Percentiles rank a stretch among this genome's conserved stretches.
These are phyloP conservation scores for Coniella lustricola DNA, from an alignment of 2,329 filamentous ascomycete genomes.

Conservation along the genomic window DNA sequence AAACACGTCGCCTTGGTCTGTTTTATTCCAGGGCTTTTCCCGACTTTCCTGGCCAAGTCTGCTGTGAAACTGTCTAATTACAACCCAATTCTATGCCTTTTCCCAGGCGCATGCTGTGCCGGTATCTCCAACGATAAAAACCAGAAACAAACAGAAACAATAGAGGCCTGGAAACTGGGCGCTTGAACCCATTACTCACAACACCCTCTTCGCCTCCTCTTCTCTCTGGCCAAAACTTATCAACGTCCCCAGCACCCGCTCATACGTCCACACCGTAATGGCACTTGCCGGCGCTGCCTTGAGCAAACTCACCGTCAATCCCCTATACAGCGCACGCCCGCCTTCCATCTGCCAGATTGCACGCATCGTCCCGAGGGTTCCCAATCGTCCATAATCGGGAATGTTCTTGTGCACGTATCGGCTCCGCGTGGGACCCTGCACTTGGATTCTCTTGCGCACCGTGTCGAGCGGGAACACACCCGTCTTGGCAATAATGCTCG, in stretches of 20 bases:
- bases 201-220: conserved; percentile 10
- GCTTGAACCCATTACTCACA: not conserved
- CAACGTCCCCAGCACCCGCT: conserved; percentile 61
- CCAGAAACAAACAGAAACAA: no score
- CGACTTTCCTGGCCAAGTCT: no score
- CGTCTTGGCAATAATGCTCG: conserved; percentile 78
- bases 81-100: not conserved
- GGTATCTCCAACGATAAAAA: not conserved
- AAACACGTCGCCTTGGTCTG: no score
- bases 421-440: conserved; percentile 79
- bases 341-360: conserved; percentile 69
- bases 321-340: conserved; percentile 73
- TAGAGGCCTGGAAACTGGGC: not conserved
- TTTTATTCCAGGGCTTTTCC: no score
- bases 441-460: conserved; percentile 86
- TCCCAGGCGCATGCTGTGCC: not conserved
- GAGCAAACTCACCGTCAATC: conserved; percentile 78
- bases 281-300: conserved; percentile 93
- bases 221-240: conserved; percentile 28
- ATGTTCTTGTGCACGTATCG: conserved; percentile 83
- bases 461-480: conserved; percentile 89
- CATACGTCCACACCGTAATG: conserved; percentile 93
- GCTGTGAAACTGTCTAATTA: not conserved
- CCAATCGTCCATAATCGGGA: conserved; percentile 62
- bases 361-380: conserved; percentile 58